Conservation (phyloP, 192 early-diverging fungal species). For the Podila clonocystis region DNA sequence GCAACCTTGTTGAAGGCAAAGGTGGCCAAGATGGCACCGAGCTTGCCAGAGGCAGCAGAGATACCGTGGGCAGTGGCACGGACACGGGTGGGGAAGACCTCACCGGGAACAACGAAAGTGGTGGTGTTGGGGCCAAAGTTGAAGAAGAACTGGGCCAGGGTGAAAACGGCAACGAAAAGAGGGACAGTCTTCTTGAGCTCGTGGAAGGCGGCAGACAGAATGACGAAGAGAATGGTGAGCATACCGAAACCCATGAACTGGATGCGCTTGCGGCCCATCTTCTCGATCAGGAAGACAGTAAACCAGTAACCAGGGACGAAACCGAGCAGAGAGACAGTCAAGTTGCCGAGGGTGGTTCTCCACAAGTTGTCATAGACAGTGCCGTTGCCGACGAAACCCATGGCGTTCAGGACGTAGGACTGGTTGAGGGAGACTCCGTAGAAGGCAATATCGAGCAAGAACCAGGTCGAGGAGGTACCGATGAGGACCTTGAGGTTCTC, state of each 20-base stretch:
- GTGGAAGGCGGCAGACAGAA: conserved; percentile 78
- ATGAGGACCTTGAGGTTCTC: conserved; percentile 83
- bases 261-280: conserved; percentile 91
- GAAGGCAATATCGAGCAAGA: conserved; percentile 82
- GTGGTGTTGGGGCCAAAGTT: conserved; percentile 87
- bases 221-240: conserved; percentile 78
- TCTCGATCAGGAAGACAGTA: conserved; percentile 89
- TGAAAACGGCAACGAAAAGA: conserved; percentile 66
- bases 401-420: conserved; percentile 75
- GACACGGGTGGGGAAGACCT: conserved; percentile 79
- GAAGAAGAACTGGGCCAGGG: conserved; percentile 71
- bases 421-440: conserved; percentile 78
- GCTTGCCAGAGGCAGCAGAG: conserved; percentile 80
- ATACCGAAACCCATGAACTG: conserved; percentile 89
- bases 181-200: conserved; percentile 62
- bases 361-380: conserved; percentile 68
- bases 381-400: conserved; percentile 70
- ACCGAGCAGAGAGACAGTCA: conserved; percentile 88
- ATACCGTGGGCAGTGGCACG: conserved; percentile 84
- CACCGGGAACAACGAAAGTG: conserved; percentile 82
- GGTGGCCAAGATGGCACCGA: conserved; percentile 75
- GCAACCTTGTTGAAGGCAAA: conserved; percentile 67
- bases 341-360: conserved; percentile 86
- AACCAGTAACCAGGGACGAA: conserved; percentile 98
- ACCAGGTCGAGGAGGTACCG: conserved; percentile 81